Conservation (phyloP, 805 yeast genomes). For the Candida pini region DNA sequence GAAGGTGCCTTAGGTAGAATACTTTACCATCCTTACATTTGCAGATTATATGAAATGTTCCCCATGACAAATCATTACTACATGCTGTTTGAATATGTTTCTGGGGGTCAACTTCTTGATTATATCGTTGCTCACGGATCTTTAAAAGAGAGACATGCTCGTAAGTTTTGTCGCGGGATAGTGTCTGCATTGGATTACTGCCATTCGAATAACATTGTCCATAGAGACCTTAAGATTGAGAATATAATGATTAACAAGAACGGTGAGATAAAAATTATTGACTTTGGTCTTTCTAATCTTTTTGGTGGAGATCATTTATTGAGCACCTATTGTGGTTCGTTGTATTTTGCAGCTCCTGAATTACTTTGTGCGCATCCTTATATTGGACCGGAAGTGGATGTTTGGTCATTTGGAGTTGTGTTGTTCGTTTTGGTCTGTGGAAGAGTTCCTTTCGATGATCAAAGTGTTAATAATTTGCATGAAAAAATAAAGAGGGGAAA, state of each 20-base stretch:
- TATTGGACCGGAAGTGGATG: conserved; percentile 94
- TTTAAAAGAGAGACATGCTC: conserved; percentile 86
- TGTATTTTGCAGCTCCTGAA: conserved; percentile 98
- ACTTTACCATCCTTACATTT: conserved; percentile 85
- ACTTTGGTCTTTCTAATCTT: conserved; percentile 90
- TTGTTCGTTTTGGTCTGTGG: conserved; percentile 94
- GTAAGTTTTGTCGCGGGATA: conserved; percentile 91
- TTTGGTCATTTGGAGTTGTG: conserved; percentile 98
- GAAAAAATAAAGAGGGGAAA: conserved; percentile 89
- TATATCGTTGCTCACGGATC: conserved; percentile 96
- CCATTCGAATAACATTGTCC: conserved; percentile 91
- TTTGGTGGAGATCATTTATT: conserved; percentile 66
- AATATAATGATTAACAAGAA: conserved; percentile 89
- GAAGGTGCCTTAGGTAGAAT: conserved; percentile 93
- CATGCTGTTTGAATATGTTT: conserved; percentile 93
- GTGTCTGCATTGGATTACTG: conserved; percentile 91
- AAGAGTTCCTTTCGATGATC: conserved; percentile 96
- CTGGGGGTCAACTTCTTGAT: conserved; percentile 97
- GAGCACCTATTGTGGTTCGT: conserved; percentile 94
- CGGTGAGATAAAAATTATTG: conserved; percentile 94
- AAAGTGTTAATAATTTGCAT: conserved; percentile 83
- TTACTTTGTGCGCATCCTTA: conserved; percentile 88
- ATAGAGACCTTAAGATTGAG: conserved; percentile 93
- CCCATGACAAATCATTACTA: conserved; percentile 96
- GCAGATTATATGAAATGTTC: conserved; percentile 87